Percentiles rank a stretch among this genome's conserved stretches.
These are phyloP conservation scores for Vitis hybrid DNA, from an alignment of 177 flowering plant species.

Conservation along the genomic window DNA sequence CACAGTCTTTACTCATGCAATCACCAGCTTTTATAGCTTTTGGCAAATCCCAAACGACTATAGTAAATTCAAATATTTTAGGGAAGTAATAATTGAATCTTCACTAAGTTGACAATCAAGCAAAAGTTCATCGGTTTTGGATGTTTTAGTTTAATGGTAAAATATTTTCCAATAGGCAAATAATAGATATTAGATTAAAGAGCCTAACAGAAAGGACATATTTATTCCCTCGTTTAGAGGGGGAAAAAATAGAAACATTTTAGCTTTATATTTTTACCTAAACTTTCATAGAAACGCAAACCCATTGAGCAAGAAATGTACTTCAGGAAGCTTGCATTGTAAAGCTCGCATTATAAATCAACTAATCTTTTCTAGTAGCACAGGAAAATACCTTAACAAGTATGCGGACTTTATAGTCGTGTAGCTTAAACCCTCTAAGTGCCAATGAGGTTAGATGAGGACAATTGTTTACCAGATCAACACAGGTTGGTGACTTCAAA, in stretches of 20 bases:
- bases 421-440: conserved; percentile 89
- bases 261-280: background rate
- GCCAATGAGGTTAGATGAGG: conserved; percentile 73
- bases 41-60: too few relatives aligned
- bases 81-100: too few relatives aligned
- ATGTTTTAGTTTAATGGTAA: too few relatives aligned
- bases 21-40: too few relatives aligned
- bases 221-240: too few relatives aligned
- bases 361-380: background rate
- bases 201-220: too few relatives aligned
- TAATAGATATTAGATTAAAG: too few relatives aligned
- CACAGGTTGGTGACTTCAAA: conserved; percentile 72
- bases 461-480: conserved; percentile 69
- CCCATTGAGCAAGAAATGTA: background rate
- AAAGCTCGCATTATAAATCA: background rate
- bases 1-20: too few relatives aligned
- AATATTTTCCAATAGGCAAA: too few relatives aligned
- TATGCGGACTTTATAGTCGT: conserved; percentile 61
- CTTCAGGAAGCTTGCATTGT: background rate
- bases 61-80: too few relatives aligned
- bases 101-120: too few relatives aligned
- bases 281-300: background rate
- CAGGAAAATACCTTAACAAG: conserved; percentile 67
- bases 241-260: background rate
- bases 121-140: too few relatives aligned